These are phyloP conservation scores for Phoenix dactylifera DNA, from an alignment of 176 grass and related monocot species.

Conservation along the genomic window DNA sequence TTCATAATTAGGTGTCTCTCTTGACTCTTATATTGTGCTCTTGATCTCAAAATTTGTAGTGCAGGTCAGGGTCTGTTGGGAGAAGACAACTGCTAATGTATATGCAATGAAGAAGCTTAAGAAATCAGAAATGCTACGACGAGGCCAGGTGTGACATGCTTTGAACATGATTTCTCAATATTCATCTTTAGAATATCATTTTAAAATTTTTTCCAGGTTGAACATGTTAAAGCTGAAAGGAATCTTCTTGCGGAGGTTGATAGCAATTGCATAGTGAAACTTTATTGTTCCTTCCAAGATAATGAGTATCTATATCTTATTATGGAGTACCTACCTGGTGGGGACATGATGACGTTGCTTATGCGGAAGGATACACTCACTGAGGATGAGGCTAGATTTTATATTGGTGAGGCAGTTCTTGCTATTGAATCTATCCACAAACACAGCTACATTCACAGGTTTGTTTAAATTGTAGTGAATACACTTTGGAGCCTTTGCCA, in stretches of 20 bases:
- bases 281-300: constrained; percentile 84
- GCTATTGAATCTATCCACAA: constrained; percentile 86
- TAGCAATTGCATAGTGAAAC: constrained; percentile 68
- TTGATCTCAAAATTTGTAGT: constrained; percentile 8
- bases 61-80: constrained; percentile 92
- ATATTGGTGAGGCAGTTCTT: constrained; percentile 65
- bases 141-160: constrained; percentile 53
- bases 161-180: constrained; percentile 1
- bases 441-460: constrained; percentile 91
- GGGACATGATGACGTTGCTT: constrained; percentile 84
- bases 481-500: background rate
- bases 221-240: constrained; percentile 73
- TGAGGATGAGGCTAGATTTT: constrained; percentile 65
- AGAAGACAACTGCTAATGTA: constrained; percentile 72
- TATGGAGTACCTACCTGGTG: constrained; percentile 81
- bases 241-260: constrained; percentile 74
- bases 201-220: constrained; percentile 42
- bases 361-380: constrained; percentile 50
- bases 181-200: background rate
- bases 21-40: no score
- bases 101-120: constrained; percentile 99
- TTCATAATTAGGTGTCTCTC: no score
- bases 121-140: constrained; percentile 97
- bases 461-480: background rate
- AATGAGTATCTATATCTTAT: constrained; percentile 64